Base-by-base conservation (phyloP, 2,329 filamentous ascomycete species). In the Colletotrichum musae region DNA sequence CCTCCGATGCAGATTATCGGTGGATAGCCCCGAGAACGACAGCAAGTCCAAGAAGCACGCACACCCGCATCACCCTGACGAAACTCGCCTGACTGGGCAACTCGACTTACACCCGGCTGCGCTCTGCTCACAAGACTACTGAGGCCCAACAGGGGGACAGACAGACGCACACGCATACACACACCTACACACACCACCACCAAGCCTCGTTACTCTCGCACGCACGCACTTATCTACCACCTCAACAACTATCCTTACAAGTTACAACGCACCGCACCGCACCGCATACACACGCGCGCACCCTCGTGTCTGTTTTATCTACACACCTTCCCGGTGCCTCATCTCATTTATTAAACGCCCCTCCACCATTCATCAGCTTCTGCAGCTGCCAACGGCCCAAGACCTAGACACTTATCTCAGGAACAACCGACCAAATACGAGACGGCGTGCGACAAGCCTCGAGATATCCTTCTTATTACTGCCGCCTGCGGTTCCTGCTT, bases 31-130 rank as follows among this genome's bases (percentile, higher is more conserved):
- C 66, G 24, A 65, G 54, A 41, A 69, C 65, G 47, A 64, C 48
- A 54, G 48, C 54, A 59, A 69, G 50, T 36, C 54, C 54, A 65
- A 51, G 45, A 53, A 68, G 65, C 65, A 65, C 65, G 60, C 65
- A 65, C 65, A 68, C 43, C 53, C 54, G 39, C 61, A 59, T 69
- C 61, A 60, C 43, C 66, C 66, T 67, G 58, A 57, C 61, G 54
- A 59, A 56, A 57, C 48, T 59, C 28, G 63, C 61, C 66, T 64
- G 50, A 65, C 54, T 69, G 54, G 66, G 50, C 66, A 69, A 65
- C 45, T 69, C 66, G 66, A 69, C 66, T 65, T 26, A 54, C 41
- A 69, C 32, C 32, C 9, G 32, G 32, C 21, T 24, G 39, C 65
- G 41, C 16, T 58, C 32, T 65, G 54, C 41, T 59, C 66, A 69